Evolutionary conservation across 176 grass and related monocot genomes (phyloP).

Genomic region (Oryza meridionalis): DNA sequence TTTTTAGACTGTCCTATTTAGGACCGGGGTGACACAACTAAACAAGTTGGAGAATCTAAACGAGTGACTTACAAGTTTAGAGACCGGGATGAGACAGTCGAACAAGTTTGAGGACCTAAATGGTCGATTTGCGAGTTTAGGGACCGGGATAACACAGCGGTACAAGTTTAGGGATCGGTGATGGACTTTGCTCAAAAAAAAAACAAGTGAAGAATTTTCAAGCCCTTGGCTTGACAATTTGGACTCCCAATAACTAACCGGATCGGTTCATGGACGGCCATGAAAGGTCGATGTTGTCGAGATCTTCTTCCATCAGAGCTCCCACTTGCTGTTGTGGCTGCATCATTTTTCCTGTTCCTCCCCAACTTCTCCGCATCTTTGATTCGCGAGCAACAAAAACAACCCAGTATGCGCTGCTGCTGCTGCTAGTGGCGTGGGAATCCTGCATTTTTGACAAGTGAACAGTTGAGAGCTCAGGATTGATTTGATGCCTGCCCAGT

Average conservation of each 20-base stretch:
- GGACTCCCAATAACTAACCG: constrained; percentile 25
- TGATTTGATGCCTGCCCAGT: constrained; percentile 39
- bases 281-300: constrained; percentile 22
- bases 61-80: too few species aligned
- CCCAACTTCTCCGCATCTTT: neutral
- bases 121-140: too few species aligned
- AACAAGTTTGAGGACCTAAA: too few species aligned
- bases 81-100: too few species aligned
- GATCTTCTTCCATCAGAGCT: neutral
- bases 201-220: neutral
- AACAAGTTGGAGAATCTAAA: too few species aligned
- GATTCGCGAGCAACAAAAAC: constrained; percentile 20
- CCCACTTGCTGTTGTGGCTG: neutral
- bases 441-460: constrained; percentile 44
- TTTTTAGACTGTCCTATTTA: too few species aligned
- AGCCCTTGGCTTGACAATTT: constrained; percentile 38
- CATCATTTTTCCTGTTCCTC: neutral
- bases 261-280: constrained; percentile 3
- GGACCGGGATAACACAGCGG: too few species aligned
- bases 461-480: constrained; percentile 1
- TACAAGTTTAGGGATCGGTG: too few species aligned
- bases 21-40: too few species aligned
- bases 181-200: too few species aligned
- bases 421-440: constrained; percentile 40
- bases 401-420: constrained; percentile 2